Evolutionary conservation across 257 asterid genomes (phyloP).

Genomic region (Paulownia fortunei): DNA sequence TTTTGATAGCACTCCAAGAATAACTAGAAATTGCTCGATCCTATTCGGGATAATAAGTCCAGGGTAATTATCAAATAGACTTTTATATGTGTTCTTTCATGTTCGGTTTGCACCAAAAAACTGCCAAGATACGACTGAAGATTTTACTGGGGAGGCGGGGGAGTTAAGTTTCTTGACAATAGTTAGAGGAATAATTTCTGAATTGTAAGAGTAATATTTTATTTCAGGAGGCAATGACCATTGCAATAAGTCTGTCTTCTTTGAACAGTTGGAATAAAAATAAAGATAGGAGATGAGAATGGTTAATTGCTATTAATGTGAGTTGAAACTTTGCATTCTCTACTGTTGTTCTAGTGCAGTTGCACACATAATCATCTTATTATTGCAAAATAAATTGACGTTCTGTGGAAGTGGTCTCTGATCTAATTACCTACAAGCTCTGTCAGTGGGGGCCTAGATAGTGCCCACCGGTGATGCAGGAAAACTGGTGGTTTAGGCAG

Average conservation of each 20-base stretch:
- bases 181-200: no score
- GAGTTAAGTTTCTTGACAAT: no score
- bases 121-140: no score
- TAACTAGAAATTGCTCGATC: no score
- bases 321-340: constrained; percentile 4
- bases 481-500: not conserved
- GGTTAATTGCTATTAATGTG: not conserved
- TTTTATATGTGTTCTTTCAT: no score
- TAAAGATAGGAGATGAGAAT: not conserved
- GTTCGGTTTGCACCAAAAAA: no score
- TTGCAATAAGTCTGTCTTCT: not conserved
- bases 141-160: no score
- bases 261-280: not conserved
- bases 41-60: no score
- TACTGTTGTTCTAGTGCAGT: not conserved
- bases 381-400: not conserved
- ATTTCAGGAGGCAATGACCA: not conserved
- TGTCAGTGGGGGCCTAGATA: not conserved
- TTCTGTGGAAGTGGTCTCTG: not conserved
- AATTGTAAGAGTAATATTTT: no score
- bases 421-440: not conserved
- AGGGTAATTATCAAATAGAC: no score
- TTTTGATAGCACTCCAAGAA: no score
- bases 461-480: not conserved
- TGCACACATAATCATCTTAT: not conserved